These are phyloP conservation scores for Dioszegia aurantiaca DNA, from an alignment of 768 basidiomycete species.

Conservation along the genomic window DNA sequence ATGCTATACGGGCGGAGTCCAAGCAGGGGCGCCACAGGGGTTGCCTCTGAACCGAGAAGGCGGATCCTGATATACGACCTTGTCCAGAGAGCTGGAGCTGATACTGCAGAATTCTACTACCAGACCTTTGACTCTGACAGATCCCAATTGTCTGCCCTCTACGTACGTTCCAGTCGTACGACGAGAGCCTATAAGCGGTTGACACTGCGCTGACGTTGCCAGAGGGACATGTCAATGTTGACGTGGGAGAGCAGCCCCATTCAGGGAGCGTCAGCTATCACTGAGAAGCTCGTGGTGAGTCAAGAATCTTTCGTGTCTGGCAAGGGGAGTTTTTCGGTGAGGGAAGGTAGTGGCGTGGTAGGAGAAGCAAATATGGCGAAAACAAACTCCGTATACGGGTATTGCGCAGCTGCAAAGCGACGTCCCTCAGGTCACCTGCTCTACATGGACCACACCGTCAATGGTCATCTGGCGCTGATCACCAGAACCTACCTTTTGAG, in stretches of 20 bases:
- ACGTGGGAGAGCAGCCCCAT: constrained; percentile 68
- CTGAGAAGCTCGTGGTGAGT: constrained; percentile 75
- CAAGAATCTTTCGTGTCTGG: no score
- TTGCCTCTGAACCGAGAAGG: no score
- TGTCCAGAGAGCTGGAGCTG: no score
- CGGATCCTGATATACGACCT: no score
- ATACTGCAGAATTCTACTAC: constrained; percentile 76
- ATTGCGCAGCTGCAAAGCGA: no score
- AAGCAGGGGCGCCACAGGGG: no score
- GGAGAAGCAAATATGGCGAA: no score
- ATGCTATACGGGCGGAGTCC: background rate
- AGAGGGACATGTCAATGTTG: constrained; percentile 82
- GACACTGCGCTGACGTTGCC: constrained; percentile 19
- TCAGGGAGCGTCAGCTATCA: constrained; percentile 58
- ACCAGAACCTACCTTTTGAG: constrained; percentile 73
- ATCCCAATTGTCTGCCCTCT: constrained; percentile 61
- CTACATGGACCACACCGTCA: no score
- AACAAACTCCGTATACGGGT: no score
- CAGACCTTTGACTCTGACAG: constrained; percentile 68
- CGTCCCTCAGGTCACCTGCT: no score
- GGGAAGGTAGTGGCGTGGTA: no score
- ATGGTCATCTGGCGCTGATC: background rate
- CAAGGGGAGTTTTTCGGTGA: no score
- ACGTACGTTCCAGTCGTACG: constrained; percentile 61
- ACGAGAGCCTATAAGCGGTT: background rate